Evolutionary conservation across 768 basidiomycete species (phyloP).

Genomic region (Termitomyces sp.): DNA sequence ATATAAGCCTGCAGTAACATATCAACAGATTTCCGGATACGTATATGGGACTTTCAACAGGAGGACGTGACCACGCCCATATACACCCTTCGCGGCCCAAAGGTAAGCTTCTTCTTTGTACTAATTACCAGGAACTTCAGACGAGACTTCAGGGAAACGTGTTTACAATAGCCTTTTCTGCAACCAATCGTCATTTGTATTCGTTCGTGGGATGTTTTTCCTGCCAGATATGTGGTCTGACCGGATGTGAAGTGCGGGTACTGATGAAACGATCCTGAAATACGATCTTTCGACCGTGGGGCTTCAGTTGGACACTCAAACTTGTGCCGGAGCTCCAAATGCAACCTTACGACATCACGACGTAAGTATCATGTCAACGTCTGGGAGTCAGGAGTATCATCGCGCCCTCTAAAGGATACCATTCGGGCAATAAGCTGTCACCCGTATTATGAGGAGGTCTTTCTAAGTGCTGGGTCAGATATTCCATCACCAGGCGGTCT

Average conservation of each 20-base stretch:
- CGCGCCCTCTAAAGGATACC: constrained; percentile 40
- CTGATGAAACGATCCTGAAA: constrained; percentile 46
- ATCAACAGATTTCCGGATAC: constrained; percentile 44
- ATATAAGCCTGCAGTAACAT: background rate
- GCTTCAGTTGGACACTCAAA: constrained; percentile 11
- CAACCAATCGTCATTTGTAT: constrained; percentile 30
- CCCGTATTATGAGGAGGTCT: constrained; percentile 61
- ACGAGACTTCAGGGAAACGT: constrained; percentile 52
- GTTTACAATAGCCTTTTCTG: constrained; percentile 67
- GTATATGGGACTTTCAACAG: constrained; percentile 66
- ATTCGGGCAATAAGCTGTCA: constrained; percentile 64
- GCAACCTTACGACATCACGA: constrained; percentile 26
- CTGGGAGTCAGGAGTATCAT: background rate
- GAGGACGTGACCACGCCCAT: constrained; percentile 45
- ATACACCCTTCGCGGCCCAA: constrained; percentile 41
- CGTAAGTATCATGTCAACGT: constrained; percentile 7
- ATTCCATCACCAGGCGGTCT: constrained; percentile 10
- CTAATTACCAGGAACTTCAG: too few species aligned
- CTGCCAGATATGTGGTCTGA: background rate
- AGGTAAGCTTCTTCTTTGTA: constrained; percentile 23
- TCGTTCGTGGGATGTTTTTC: constrained; percentile 12
- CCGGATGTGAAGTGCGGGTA: constrained; percentile 42
- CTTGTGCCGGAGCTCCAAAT: constrained; percentile 10
- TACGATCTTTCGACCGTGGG: constrained; percentile 45
- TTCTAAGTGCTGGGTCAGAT: constrained; percentile 62